These are phyloP conservation scores for Heliophila coronopifolia DNA, from an alignment of 441 rosid species.

Conservation along the genomic window DNA sequence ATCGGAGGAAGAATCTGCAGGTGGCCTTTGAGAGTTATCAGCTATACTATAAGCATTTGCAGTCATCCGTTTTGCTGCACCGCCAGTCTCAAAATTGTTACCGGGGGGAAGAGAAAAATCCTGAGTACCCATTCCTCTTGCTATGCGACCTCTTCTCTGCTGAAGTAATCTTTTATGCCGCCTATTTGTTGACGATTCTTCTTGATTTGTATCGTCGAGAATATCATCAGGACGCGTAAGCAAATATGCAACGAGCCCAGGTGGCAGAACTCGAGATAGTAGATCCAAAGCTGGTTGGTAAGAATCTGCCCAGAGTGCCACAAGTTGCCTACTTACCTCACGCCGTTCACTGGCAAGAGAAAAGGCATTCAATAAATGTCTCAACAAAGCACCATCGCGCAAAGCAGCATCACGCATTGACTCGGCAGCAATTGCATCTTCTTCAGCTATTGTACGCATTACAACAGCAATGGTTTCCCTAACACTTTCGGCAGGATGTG, in stretches of 20 bases:
- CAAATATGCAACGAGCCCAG: constrained; percentile 99
- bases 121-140: constrained; percentile 54
- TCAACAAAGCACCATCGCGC: constrained; percentile 95
- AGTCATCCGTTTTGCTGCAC: constrained; percentile 42
- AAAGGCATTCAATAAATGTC: constrained; percentile 95
- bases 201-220: constrained; percentile 59
- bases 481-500: constrained; percentile 98
- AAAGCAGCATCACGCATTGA: constrained; percentile 99
- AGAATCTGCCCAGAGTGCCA: constrained; percentile 99
- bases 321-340: constrained; percentile 98
- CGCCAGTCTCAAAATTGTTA: constrained; percentile 54
- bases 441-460: constrained; percentile 99
- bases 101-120: constrained; percentile 49
- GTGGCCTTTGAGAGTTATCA: constrained; percentile 45
- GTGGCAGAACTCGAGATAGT: constrained; percentile 91
- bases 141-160: constrained; percentile 75
- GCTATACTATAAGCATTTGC: constrained; percentile 41
- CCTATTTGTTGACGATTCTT: constrained; percentile 69
- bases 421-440: constrained; percentile 99
- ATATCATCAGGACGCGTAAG: constrained; percentile 74
- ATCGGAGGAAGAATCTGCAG: constrained; percentile 45
- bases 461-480: constrained; percentile 96
- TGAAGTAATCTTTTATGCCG: constrained; percentile 81
- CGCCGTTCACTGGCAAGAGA: constrained; percentile 86
- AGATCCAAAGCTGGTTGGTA: constrained; percentile 94